Percentiles rank a stretch among this genome's conserved stretches.
Evolutionary conservation across 495 filamentous ascomycete species (phyloP).

Genomic region (Aspergillus heteromorphus): DNA sequence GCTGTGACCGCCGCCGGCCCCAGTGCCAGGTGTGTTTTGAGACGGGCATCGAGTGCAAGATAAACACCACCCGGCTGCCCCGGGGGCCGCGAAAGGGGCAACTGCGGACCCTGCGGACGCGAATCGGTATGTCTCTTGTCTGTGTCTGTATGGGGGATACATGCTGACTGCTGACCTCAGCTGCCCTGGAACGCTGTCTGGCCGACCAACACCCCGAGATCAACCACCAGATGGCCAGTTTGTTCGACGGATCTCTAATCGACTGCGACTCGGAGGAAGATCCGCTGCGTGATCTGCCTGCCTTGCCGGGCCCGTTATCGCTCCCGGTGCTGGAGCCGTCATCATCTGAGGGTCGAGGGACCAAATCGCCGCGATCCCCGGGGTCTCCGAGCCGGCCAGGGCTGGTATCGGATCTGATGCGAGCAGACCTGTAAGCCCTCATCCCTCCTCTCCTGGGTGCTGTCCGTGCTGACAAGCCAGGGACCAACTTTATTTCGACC

Average conservation of each 20-base stretch:
- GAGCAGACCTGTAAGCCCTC: constrained; percentile 35
- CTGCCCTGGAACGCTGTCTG: constrained; percentile 21
- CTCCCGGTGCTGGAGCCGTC: background rate
- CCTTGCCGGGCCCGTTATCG: background rate
- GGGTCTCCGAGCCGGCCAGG: constrained; percentile 5
- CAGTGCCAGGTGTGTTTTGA: constrained; percentile 47
- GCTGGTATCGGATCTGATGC: constrained; percentile 29
- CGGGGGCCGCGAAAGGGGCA: constrained; percentile 52
- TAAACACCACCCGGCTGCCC: constrained; percentile 38
- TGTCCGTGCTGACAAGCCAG: constrained; percentile 12
- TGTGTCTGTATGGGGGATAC: background rate
- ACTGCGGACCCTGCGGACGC: constrained; percentile 42
- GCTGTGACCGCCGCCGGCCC: constrained; percentile 48
- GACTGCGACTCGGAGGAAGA: constrained; percentile 20
- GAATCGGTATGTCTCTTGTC: constrained; percentile 33
- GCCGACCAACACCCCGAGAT: constrained; percentile 18
- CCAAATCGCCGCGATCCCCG: constrained; percentile 9
- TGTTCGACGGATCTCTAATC: constrained; percentile 9
- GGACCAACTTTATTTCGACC: constrained; percentile 55
- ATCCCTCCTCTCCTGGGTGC: background rate
- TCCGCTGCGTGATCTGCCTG: constrained; percentile 3
- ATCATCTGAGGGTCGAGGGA: background rate
- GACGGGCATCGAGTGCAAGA: constrained; percentile 42
- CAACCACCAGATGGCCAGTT: constrained; percentile 13
- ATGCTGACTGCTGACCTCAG: constrained; percentile 3